A percentile compares a stretch with the other conserved stretches of the same genome.
Conservation (phyloP, 1,284 basidiomycete species). For the Phaffia rhodozyma region DNA sequence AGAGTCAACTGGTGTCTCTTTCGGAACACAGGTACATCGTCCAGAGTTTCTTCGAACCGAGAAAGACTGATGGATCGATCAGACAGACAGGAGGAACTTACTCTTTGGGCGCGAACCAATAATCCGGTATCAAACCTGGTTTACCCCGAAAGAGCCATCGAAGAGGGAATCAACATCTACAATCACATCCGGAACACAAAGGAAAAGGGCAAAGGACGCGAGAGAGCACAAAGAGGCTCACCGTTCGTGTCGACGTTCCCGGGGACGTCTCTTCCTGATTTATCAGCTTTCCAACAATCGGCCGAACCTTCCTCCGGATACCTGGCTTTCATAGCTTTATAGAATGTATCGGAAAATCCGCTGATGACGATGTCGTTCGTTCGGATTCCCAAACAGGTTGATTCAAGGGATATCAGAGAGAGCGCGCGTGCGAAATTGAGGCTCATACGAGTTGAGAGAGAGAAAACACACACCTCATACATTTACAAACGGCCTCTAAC, state of each 20-base stretch:
- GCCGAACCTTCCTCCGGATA: slow-evolving; percentile 48
- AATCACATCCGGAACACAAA: no score
- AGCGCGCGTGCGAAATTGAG: no score
- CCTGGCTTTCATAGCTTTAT: slow-evolving; percentile 56
- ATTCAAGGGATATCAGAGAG: no score
- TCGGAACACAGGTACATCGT: no score
- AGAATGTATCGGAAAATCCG: slow-evolving; percentile 79
- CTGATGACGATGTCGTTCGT: background rate
- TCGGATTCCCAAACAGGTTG: no score
- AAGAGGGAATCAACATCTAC: background rate
- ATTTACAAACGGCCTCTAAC: slow-evolving; percentile 75
- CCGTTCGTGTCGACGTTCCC: slow-evolving; percentile 63
- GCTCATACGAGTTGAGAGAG: background rate
- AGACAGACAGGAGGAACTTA: slow-evolving; percentile 27
- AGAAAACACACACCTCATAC: slow-evolving; percentile 52
- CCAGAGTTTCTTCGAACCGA: background rate
- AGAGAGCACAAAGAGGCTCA: slow-evolving; percentile 26
- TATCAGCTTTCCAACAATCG: slow-evolving; percentile 47
- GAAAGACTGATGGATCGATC: background rate
- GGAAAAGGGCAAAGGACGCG: no score
- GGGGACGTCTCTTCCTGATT: slow-evolving; percentile 26
- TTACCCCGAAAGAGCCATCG: background rate
- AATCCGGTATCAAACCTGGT: slow-evolving; percentile 58
- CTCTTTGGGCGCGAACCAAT: slow-evolving; percentile 77
- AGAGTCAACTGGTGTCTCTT: no score